Evolutionary conservation across 2,329 filamentous ascomycete genomes (phyloP).

Genomic region (Gliomastix tumulicola): DNA sequence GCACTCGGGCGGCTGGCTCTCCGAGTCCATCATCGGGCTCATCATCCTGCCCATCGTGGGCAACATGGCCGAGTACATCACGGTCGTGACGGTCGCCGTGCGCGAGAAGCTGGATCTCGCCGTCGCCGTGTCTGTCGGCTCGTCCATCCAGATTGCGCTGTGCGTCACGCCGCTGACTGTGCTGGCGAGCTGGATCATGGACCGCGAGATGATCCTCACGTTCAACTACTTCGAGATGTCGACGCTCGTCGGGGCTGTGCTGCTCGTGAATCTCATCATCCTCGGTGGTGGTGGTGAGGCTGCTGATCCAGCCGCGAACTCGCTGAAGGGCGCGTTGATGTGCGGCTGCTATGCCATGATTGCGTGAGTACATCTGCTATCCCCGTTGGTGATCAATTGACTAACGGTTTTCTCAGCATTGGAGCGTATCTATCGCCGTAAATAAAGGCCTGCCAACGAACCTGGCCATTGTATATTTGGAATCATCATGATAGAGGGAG

Average conservation of each 20-base stretch:
- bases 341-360: conserved; percentile 49
- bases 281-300: conserved; percentile 62
- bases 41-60: conserved; percentile 40
- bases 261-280: conserved; percentile 71
- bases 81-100: conserved; percentile 45
- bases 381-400: too few species aligned
- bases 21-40: conserved; percentile 52
- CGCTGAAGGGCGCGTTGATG: conserved; percentile 47
- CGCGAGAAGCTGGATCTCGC: conserved; percentile 54
- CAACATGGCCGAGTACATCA: conserved; percentile 44
- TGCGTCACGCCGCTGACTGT: conserved; percentile 55
- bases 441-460: too few species aligned
- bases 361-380: conserved; percentile 15
- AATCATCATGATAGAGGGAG: too few species aligned
- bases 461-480: too few species aligned
- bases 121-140: conserved; percentile 49
- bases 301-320: conserved; percentile 51
- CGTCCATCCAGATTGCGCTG: conserved; percentile 54
- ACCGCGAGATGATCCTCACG: conserved; percentile 54
- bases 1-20: conserved; percentile 28
- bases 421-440: too few species aligned
- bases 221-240: conserved; percentile 73
- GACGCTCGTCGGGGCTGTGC: conserved; percentile 61
- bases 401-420: too few species aligned
- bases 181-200: conserved; percentile 50